A percentile compares a stretch with the other conserved stretches of the same genome.
Evolutionary conservation across 225 moss, liverwort and hornwort species (phyloP).

Genomic region (Straminergon stramineum): DNA sequence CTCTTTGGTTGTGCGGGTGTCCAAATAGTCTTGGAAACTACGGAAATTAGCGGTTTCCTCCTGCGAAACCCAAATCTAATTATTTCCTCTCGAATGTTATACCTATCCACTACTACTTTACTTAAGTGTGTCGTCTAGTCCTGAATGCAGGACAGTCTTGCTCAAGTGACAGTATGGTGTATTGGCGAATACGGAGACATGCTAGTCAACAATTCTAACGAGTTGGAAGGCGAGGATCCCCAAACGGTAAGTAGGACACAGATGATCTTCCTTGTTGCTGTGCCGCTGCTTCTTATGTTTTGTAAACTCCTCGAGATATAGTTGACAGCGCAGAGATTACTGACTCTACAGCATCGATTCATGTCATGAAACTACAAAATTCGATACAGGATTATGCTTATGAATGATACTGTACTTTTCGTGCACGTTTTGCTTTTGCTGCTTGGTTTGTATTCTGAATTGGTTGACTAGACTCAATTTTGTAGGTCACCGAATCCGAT

Average conservation of each 20-base stretch:
- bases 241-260: slow-evolving; percentile 46
- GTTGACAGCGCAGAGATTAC: not conserved
- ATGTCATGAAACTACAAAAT: not conserved
- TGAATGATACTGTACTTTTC: not conserved
- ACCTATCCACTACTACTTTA: not conserved
- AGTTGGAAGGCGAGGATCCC: slow-evolving; percentile 85
- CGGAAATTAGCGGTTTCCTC: not conserved
- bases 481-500: slow-evolving; percentile 94
- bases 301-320: not conserved
- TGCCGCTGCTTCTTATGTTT: not conserved
- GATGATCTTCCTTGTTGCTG: not conserved
- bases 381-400: not conserved
- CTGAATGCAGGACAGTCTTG: slow-evolving; percentile 70
- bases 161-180: slow-evolving; percentile 88
- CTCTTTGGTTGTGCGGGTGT: not conserved
- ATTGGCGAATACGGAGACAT: slow-evolving; percentile 95
- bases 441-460: not conserved
- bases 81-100: not conserved
- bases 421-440: not conserved
- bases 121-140: not conserved
- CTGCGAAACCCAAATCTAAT: not conserved
- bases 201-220: slow-evolving; percentile 70
- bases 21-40: not conserved
- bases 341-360: not conserved
- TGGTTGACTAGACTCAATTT: not conserved